Base-by-base conservation (phyloP, 208 protist species). In the Balamuthia mandrillaris region DNA sequence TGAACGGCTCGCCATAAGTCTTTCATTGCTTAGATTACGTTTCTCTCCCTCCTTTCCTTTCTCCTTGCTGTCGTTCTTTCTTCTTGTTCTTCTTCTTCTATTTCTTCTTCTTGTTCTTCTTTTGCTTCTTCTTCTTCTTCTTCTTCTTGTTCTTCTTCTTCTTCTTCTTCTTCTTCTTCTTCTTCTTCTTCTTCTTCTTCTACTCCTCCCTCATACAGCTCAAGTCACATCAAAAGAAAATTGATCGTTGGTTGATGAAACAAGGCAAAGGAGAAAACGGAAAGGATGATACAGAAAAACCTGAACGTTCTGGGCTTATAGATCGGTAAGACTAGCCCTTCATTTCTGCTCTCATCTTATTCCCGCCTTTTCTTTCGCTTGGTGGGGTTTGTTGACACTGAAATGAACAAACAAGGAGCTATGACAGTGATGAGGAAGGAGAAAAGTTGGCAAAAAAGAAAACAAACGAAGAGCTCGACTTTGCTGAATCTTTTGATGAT, bases 361-460 rank as follows among this genome's bases (percentile, higher is more conserved):
- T 14, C 37, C 16, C 56, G 56, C 14, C 21, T 24, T 31, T 24
- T 63, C 29, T 63, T 31, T 24, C 16, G 56, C 37, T 63, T 31
- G 41, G 35, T 47, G 35, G 9, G 27, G 42, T 47, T 10, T 52
- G 47, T 45, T 6, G 37, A 31, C 1, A 27, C 14, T 18, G 3
- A 27, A 18, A 31, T 58, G 27, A 39, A 77, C 29, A 14, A n/a
- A 9, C 3, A 6, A 2, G 9, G 51, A 42, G 49, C 29, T 21
- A 3, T 16, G 74, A 63, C 1, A 81, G 74, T 24, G 74, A 81
- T 14, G 74, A 81, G 1, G 74, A 81, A 24, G 74, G 63, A 6
- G 60, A 60, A 49, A 49, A 29, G 18, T 5, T 1, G 27, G 49
- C 58, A 41, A 52, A 21, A 1, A 52, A n/a, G n/a, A n/a, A n/a